Percentiles rank a stretch among this genome's conserved stretches.
These are phyloP conservation scores for Colletotrichum chrysophilum DNA, from an alignment of 2,329 filamentous ascomycete species.

Conservation along the genomic window DNA sequence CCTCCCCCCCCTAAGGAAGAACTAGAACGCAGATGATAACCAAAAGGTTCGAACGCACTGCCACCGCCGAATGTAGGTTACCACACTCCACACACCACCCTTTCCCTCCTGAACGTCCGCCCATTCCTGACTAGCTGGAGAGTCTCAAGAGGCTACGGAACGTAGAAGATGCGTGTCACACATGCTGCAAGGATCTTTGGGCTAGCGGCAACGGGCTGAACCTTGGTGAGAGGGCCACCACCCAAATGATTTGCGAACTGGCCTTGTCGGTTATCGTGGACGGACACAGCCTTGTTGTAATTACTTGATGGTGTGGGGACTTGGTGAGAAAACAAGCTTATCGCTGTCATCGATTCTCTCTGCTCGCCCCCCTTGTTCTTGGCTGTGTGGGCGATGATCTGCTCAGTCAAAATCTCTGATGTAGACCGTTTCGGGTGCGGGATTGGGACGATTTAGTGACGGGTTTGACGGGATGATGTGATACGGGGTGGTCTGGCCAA, in stretches of 20 bases:
- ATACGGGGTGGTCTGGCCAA: neutral
- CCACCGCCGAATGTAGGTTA: neutral
- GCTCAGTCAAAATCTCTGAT: conserved; percentile 10
- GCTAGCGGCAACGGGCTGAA: neutral
- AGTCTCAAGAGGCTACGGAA: neutral
- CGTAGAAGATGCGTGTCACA: neutral
- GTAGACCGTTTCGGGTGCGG: neutral
- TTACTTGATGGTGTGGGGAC: neutral
- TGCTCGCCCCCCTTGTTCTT: neutral
- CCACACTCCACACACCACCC: neutral
- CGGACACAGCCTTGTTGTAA: neutral
- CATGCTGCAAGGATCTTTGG: neutral
- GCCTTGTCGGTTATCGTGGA: neutral
- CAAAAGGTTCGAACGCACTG: neutral
- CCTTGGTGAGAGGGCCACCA: neutral
- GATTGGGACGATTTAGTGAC: neutral
- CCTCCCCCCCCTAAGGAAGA: neutral
- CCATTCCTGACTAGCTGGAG: neutral
- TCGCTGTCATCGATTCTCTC: neutral
- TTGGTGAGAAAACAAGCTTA: neutral
- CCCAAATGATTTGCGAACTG: neutral
- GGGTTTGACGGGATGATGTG: neutral
- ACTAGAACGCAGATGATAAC: neutral
- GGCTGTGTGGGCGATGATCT: neutral
- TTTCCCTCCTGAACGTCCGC: neutral